Evolutionary conservation across 2,329 filamentous ascomycete genomes (phyloP).

Genomic region (Curvularia eragrostidis): DNA sequence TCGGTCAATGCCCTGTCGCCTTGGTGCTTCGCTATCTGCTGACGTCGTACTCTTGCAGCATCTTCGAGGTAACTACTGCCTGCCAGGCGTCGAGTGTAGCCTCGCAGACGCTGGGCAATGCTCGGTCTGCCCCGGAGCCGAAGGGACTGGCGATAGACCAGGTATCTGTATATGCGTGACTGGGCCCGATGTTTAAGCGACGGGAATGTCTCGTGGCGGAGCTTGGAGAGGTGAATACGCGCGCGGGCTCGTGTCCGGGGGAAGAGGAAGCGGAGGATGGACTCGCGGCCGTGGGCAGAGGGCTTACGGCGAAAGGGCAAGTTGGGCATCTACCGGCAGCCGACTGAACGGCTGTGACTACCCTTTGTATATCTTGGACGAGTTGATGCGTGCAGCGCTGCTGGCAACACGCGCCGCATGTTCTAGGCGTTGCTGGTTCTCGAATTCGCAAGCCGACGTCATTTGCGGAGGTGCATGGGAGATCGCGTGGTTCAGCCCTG

Average conservation of each 20-base stretch:
- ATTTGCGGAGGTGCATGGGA: conserved; percentile 17
- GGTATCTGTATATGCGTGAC: conserved; percentile 75
- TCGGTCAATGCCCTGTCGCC: conserved; percentile 31
- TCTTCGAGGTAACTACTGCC: conserved; percentile 41
- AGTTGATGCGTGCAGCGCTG: conserved; percentile 13
- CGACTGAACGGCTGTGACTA: conserved; percentile 18
- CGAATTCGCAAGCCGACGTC: conserved; percentile 22
- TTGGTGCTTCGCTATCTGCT: conserved; percentile 40
- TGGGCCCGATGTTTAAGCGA: conserved; percentile 74
- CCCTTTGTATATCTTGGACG: conserved; percentile 12
- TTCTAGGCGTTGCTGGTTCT: conserved; percentile 18
- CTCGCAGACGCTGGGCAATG: conserved; percentile 42
- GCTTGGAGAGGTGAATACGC: conserved; percentile 69
- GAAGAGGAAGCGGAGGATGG: conserved; percentile 70
- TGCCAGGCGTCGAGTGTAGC: conserved; percentile 42
- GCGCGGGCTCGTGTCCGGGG: conserved; percentile 68
- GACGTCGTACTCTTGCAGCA: conserved; percentile 40
- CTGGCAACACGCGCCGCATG: conserved; percentile 8
- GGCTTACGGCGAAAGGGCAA: conserved; percentile 41
- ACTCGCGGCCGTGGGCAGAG: conserved; percentile 39
- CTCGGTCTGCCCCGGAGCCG: conserved; percentile 39
- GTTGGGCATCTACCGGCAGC: conserved; percentile 43
- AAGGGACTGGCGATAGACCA: conserved; percentile 66
- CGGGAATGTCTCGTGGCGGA: conserved; percentile 78
- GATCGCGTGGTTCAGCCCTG: conserved; percentile 11